Evolutionary conservation across 768 basidiomycete species (phyloP), one percentile per base, ranked within the genome.

Genomic region (Amyloporia xantha): DNA sequence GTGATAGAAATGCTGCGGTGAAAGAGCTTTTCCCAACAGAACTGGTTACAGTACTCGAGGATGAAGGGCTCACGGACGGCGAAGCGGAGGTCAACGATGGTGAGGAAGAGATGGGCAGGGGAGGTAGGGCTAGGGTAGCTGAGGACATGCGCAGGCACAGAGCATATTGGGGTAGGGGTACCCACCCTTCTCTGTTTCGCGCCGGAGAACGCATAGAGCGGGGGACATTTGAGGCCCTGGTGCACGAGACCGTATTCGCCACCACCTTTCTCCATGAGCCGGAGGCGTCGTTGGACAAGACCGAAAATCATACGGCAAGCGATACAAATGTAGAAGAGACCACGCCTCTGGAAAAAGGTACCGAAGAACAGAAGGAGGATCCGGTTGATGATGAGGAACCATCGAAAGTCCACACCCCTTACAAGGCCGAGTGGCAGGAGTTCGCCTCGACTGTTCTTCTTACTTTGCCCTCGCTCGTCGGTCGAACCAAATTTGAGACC

Each of bases 191-290:
- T 54, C 64, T 90, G 20, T 66, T 76, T n/a, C 53, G 70, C 44
- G 59, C 49, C 27, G 66, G 71, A 48, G 64, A 54, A 2, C 62
- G 55, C 9, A 71, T 91, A 27, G 71, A 76, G 56, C 81, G 77
- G 42, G 90, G 89, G 11, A 82, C 80, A 0, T 76, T 81, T 35
- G 90, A 91, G 62, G 88, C 91, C 1, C 72, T 93, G 5, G 67
- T 84, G 0, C 91, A 94, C 58, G 91, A 92, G 65, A 68, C 79
- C 10, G 81, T 89, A 11, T 92, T 92, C 61, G 83, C 77, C 11
- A 90, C 88, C 1, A 81, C 79, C 12, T 88, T 84, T 60, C 38
- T 42, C 21, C 37, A 43, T 49, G 44, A 19, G 3, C 17, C 46
- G 3, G 6, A n/a, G 13, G 2, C 7, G 6, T 11, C 24, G 15